phyloP scores from a whole-genome alignment of 441 rosid species.

The Dalechampia spathulata region DNA sequence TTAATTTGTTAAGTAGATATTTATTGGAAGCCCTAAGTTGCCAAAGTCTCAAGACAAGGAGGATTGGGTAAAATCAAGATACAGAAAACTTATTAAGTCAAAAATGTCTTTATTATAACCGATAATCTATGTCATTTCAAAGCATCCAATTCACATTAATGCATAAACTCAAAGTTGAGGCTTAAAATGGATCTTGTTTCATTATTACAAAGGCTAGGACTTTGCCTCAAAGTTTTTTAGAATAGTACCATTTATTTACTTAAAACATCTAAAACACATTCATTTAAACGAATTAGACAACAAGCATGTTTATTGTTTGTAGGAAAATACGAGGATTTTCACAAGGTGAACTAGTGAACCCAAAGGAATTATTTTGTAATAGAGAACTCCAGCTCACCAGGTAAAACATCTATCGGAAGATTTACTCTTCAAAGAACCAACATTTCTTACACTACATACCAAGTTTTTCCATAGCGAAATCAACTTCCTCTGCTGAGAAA shows the following conservation, averaged over 20 bases:
- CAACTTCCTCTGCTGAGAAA: constrained; percentile 55
- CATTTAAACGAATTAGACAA: not conserved
- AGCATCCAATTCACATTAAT: not conserved
- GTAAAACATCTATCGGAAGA: not conserved
- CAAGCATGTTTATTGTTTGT: not conserved
- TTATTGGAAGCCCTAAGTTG: not conserved
- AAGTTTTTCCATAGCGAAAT: constrained; percentile 67
- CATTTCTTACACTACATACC: constrained; percentile 33
- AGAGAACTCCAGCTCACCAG: not conserved
- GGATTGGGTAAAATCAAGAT: not conserved
- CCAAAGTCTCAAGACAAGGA: not conserved
- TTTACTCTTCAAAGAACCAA: not conserved
- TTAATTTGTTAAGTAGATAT: not conserved
- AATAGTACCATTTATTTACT: not conserved
- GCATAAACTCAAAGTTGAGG: too few species aligned
- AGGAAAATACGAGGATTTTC: not conserved
- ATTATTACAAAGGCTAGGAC: not conserved
- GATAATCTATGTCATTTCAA: not conserved
- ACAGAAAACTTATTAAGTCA: not conserved
- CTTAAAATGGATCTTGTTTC: not conserved
- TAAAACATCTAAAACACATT: not conserved
- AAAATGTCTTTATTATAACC: not conserved
- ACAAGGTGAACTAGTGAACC: not conserved
- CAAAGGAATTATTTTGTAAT: not conserved
- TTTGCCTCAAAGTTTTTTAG: not conserved